Conservation (phyloP, 495 filamentous ascomycete genomes). For the Letharia lupina region DNA sequence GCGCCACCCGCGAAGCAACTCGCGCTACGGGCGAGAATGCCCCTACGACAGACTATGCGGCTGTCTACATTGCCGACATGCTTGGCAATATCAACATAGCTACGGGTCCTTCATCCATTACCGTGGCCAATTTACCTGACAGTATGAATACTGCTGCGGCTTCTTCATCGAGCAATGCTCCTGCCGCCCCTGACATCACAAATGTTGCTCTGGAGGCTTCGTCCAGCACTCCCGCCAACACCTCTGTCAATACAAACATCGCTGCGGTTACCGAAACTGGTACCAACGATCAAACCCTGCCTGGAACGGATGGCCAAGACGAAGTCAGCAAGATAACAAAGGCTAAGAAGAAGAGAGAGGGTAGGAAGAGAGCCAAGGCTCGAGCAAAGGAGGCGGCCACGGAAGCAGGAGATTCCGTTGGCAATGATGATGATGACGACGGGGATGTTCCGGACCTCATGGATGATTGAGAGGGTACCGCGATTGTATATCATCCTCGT, state of each 20-base stretch:
- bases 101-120: background rate
- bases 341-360: constrained; percentile 1
- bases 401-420: background rate
- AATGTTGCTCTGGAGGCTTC: background rate
- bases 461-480: background rate
- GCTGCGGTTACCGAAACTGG: background rate
- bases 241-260: too few species aligned
- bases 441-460: background rate
- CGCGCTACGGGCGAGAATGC: background rate
- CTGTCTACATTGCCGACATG: background rate
- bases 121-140: background rate
- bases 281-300: background rate
- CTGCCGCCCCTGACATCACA: background rate
- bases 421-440: background rate
- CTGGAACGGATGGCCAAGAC: background rate
- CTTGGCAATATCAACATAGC: background rate
- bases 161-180: background rate
- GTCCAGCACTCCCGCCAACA: background rate
- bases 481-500: background rate
- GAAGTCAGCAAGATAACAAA: background rate
- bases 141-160: background rate
- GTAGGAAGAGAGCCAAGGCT: background rate
- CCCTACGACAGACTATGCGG: background rate
- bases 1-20: background rate
- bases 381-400: background rate